These are phyloP conservation scores for Camellia granthamiana DNA, from an alignment of 148 eudicot species.

Conservation along the genomic window DNA sequence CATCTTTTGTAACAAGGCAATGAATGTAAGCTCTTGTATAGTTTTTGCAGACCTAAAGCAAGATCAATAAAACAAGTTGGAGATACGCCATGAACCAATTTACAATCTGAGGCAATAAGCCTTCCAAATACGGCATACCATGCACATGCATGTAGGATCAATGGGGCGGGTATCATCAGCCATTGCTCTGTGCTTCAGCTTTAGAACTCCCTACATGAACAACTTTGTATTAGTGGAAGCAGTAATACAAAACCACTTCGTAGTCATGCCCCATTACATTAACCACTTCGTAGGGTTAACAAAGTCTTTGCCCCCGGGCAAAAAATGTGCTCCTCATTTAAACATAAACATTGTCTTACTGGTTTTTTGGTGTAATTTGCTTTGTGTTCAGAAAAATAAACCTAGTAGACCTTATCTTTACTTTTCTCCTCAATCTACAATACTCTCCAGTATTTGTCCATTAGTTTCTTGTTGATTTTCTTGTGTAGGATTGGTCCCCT, in stretches of 20 bases:
- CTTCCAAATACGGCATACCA: conserved; percentile 45
- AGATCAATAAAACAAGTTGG: not conserved
- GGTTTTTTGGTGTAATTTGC: not conserved
- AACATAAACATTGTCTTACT: too few relatives aligned
- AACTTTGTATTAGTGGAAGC: not conserved
- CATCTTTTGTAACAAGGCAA: conserved; percentile 90
- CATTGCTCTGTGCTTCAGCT: conserved; percentile 79
- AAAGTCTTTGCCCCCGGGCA: not conserved
- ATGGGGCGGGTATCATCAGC: conserved; percentile 70
- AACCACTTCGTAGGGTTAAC: not conserved
- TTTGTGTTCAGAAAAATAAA: not conserved
- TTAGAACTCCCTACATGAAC: conserved; percentile 61
- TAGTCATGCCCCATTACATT: not conserved
- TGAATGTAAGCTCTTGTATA: conserved; percentile 86
- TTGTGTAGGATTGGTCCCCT: not conserved
- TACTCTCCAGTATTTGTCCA: not conserved
- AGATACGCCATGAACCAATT: not conserved
- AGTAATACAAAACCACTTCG: too few relatives aligned
- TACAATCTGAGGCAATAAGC: not conserved
- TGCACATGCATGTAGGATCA: conserved; percentile 77
- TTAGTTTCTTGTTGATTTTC: not conserved
- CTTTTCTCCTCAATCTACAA: not conserved
- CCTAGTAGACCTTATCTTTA: not conserved
- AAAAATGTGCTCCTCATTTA: not conserved
- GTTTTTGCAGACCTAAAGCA: conserved; percentile 68